A percentile compares a stretch with the other conserved stretches of the same genome.
phyloP scores from a whole-genome alignment of 2,329 filamentous ascomycete species.

The Talaromyces sp. region DNA sequence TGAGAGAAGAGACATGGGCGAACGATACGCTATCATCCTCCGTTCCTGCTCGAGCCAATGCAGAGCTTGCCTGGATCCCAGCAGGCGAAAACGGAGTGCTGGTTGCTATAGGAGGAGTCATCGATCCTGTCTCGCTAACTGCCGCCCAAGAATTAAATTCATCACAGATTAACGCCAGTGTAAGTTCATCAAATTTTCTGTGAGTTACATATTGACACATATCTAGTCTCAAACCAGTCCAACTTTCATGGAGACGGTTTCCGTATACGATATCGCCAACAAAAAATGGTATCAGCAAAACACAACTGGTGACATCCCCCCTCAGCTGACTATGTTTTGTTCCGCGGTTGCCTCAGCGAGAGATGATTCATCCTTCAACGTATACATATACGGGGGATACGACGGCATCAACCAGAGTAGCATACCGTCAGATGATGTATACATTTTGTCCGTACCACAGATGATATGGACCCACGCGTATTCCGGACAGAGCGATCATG shows the following conservation, averaged over 20 bases:
- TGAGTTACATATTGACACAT: background rate
- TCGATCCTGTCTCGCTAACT: slow-evolving; percentile 26
- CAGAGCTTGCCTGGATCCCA: slow-evolving; percentile 63
- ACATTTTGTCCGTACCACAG: slow-evolving; percentile 35
- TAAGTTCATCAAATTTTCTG: slow-evolving; percentile 11
- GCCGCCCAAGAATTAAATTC: slow-evolving; percentile 5
- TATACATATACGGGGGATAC: slow-evolving; percentile 38
- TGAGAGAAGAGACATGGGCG: slow-evolving; percentile 53
- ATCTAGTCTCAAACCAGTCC: slow-evolving; percentile 26
- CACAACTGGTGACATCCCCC: slow-evolving; percentile 37
- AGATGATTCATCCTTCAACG: slow-evolving; percentile 37
- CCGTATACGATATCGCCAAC: slow-evolving; percentile 37
- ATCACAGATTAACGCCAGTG: slow-evolving; percentile 22
- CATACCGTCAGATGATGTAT: slow-evolving; percentile 32
- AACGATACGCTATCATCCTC: slow-evolving; percentile 54
- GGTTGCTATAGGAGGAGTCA: slow-evolving; percentile 40
- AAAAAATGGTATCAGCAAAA: slow-evolving; percentile 37
- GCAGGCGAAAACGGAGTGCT: slow-evolving; percentile 37
- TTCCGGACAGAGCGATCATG: slow-evolving; percentile 22
- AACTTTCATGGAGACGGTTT: slow-evolving; percentile 37
- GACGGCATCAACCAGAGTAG: slow-evolving; percentile 22
- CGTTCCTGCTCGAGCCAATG: slow-evolving; percentile 57
- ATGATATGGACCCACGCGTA: slow-evolving; percentile 33
- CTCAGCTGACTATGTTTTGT: slow-evolving; percentile 39
- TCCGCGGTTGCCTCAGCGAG: slow-evolving; percentile 39